phyloP scores from a whole-genome alignment of 768 basidiomycete genomes.

The Pluteus cervinus region DNA sequence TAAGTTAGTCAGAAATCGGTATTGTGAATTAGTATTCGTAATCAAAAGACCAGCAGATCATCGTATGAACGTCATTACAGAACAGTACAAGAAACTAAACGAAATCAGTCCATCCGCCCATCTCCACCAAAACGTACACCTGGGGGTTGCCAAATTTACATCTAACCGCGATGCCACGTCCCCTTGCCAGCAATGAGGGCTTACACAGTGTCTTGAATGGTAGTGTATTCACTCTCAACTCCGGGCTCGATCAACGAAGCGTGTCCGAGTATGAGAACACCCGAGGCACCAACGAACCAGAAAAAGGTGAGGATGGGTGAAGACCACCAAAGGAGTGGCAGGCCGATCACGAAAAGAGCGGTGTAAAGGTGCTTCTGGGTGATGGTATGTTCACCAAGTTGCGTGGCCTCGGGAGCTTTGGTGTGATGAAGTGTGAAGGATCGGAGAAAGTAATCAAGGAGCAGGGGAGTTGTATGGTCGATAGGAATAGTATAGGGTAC shows the following conservation, averaged over 20 bases:
- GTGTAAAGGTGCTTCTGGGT: slow-evolving; percentile 90
- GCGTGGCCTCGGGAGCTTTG: slow-evolving; percentile 77
- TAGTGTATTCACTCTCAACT: slow-evolving; percentile 87
- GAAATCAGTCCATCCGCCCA: no score
- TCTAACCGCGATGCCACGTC: no score
- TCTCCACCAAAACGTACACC: no score
- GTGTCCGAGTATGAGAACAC: slow-evolving; percentile 79
- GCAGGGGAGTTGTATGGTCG: neutral
- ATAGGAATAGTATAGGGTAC: neutral
- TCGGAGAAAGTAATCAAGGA: neutral
- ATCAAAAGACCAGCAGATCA: no score
- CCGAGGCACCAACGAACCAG: slow-evolving; percentile 89
- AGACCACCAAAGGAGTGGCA: slow-evolving; percentile 79
- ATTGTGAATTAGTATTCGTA: no score
- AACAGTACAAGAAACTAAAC: no score
- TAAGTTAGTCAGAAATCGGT: no score
- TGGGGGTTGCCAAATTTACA: no score
- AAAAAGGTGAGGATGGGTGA: slow-evolving; percentile 82
- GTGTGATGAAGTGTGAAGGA: neutral
- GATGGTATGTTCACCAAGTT: slow-evolving; percentile 73
- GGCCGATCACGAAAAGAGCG: slow-evolving; percentile 84
- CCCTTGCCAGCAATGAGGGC: no score
- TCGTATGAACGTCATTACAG: no score
- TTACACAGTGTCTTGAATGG: slow-evolving; percentile 66
- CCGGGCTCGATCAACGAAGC: slow-evolving; percentile 91